These are phyloP conservation scores for Thermomucor indicae-seudaticae DNA, from an alignment of 371 early-diverging fungal genomes.

Conservation along the genomic window DNA sequence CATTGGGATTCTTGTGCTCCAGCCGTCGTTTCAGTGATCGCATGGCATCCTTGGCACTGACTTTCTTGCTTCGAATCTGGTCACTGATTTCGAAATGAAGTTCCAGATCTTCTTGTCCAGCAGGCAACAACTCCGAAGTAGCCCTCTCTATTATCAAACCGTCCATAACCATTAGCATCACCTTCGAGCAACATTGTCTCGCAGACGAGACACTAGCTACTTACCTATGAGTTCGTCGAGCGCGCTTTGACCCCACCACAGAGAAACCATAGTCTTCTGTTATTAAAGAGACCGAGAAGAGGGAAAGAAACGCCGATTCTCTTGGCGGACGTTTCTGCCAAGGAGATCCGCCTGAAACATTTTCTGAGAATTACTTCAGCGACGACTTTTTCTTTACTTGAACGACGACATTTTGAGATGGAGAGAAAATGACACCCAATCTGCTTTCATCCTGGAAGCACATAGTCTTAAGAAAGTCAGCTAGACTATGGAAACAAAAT, in stretches of 20 bases:
- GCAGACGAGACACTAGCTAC: background rate
- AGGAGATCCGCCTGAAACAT: too few species aligned
- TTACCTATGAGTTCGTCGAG: slow-evolving; percentile 43
- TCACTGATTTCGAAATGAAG: slow-evolving; percentile 89
- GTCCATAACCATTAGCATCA: background rate
- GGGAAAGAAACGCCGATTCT: too few species aligned
- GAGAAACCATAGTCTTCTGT: slow-evolving; percentile 22
- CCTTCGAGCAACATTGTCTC: background rate
- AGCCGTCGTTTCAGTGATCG: slow-evolving; percentile 75
- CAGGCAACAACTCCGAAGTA: slow-evolving; percentile 86
- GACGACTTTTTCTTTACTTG: too few species aligned
- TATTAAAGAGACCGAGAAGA: too few species aligned
- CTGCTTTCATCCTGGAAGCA: too few species aligned
- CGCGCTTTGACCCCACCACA: slow-evolving; percentile 40
- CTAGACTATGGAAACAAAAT: too few species aligned
- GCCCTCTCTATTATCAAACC: slow-evolving; percentile 60
- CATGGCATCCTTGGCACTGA: slow-evolving; percentile 75
- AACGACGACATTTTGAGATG: too few species aligned
- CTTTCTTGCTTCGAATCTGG: slow-evolving; percentile 85
- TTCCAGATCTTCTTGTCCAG: slow-evolving; percentile 80
- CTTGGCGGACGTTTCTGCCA: too few species aligned
- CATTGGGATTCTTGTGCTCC: slow-evolving; percentile 88
- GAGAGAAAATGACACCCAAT: too few species aligned
- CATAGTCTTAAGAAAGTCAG: too few species aligned
- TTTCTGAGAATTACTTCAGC: too few species aligned